Evolutionary conservation across 2,329 filamentous ascomycete genomes (phyloP), one percentile per base, ranked within the genome.

Genomic region (Microcera coccophila): DNA sequence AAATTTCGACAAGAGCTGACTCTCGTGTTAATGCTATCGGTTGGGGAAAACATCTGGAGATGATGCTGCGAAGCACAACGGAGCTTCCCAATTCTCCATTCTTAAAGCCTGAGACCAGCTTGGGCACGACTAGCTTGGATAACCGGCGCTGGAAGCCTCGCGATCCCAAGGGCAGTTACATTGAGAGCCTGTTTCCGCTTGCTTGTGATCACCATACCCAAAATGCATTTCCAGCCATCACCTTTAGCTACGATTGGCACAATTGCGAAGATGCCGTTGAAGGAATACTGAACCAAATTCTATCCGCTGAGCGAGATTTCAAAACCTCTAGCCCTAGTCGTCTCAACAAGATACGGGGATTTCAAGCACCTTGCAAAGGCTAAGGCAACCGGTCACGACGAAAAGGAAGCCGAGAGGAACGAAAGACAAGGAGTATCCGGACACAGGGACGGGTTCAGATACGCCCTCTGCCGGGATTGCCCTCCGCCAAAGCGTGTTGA

Each of bases 161-260:
- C 7, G 15, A 5, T 22, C 15, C 19, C 15, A 17, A 14, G 18
- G 8, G 12, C 5, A 15, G 37, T 9, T 43, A 52, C 16, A 22
- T 44, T 10, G 5, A 24, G 7, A 47, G 24, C 5, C 15, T 53
- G 2, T 67, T 85, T 15, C 73, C 79, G 1, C 64, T 87, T 21
- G 67, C 85, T 0, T 72, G 68, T 14, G 74, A 81, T 22, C 69
- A 90, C 1, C 76, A 87, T 37, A 67, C 71, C 14, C 76, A 81
- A 42, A 75, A 79, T 42, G 84, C 82, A 0, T 70, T 91, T 1
- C 87, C 86, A 0, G 85, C 83, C 0, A 80, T 91, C 11, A 62
- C 90, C 2, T 91, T 91, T 70, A 87, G 87, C 58, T 91, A 87
- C 53, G 83, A 90, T 50, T 79, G 85, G 36, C 62, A 63, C 2